Base-by-base conservation (phyloP, 345 rosid genomes). In the Toxicodendron radicans region DNA sequence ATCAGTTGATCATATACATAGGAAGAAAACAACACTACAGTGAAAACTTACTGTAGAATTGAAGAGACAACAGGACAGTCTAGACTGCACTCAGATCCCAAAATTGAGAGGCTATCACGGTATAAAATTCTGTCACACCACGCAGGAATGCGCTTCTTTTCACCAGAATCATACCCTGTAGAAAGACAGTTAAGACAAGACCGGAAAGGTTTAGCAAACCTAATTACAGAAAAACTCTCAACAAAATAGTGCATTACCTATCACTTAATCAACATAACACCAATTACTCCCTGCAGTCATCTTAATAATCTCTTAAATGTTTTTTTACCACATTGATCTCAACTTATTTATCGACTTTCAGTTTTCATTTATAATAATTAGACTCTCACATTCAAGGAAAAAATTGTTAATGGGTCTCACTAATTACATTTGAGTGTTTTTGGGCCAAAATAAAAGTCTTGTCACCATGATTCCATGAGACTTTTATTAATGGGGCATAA, bases 101-200 rank as follows among this genome's bases (percentile, higher is more conserved):
- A 32, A 58, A 78, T 73, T 58, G 48, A 73, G 69, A 85, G 87
- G 74, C 79, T 89, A 79, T 91, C 97, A 20, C 97, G 92, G 75
- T 83, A 91, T 69, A 91, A 71, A 78, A 91, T 83, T 83, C 97
- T 83, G 56, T 91, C 97, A 72, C 97, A 91, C 97, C 97, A 91
- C 58, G 97, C 97, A 73, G 97, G 97, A 76, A 91, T 81, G 0
- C 97, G 92, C 72, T 83, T 91, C 80, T 91, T 91, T 86, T 91
- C 94, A 68, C 97, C 94, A 56, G 97, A 83, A 80, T 91, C 97
- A 71, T 91, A 91, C 58, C 92, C 97, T 92, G 85, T 46, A 69
- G 1, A 68, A 63, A 45, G 23, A 74, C 46, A 63, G 51, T 45
- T 73, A 45, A 69, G 11, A 70, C 10, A 9, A 62, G 32, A 61